A percentile compares a stretch with the other conserved stretches of the same genome.
phyloP scores from a whole-genome alignment of 108 stramenopile genomes.

The Skeletonema menzelii region DNA sequence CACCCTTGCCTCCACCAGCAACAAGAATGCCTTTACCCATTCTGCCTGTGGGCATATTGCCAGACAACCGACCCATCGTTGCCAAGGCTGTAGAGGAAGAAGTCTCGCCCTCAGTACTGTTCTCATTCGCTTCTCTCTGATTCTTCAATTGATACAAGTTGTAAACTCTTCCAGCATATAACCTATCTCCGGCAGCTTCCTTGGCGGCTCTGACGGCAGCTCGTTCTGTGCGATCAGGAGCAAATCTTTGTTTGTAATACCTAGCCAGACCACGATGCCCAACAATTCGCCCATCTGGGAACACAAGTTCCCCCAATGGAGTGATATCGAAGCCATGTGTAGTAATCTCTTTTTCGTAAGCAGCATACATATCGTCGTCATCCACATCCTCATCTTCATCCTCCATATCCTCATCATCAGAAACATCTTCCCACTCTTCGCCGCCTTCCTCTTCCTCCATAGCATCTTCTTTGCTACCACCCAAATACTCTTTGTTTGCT shows the following conservation, averaged over 20 bases:
- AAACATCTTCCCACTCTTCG: background rate
- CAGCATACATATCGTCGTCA: conserved; percentile 71
- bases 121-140: conserved; percentile 6
- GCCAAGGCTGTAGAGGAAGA: background rate
- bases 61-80: conserved; percentile 6
- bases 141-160: conserved; percentile 40
- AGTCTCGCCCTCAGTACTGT: conserved; percentile 9
- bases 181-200: conserved; percentile 73
- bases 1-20: conserved; percentile 27
- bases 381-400: conserved; percentile 51
- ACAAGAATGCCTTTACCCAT: conserved; percentile 72
- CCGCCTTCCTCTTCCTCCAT: conserved; percentile 27
- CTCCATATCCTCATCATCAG: conserved; percentile 28
- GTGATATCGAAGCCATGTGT: conserved; percentile 85
- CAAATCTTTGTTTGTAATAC: conserved; percentile 86
- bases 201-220: conserved; percentile 73
- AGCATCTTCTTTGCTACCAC: conserved; percentile 11
- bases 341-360: conserved; percentile 77
- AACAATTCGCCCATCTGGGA: conserved; percentile 86
- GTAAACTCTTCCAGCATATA: conserved; percentile 71
- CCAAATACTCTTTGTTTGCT: conserved; percentile 66
- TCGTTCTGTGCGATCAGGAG: conserved; percentile 40
- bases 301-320: conserved; percentile 83
- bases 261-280: conserved; percentile 80
- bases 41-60: conserved; percentile 34